Evolutionary conservation across 2,329 filamentous ascomycete genomes (phyloP).

Genomic region (Monascus ruber): DNA sequence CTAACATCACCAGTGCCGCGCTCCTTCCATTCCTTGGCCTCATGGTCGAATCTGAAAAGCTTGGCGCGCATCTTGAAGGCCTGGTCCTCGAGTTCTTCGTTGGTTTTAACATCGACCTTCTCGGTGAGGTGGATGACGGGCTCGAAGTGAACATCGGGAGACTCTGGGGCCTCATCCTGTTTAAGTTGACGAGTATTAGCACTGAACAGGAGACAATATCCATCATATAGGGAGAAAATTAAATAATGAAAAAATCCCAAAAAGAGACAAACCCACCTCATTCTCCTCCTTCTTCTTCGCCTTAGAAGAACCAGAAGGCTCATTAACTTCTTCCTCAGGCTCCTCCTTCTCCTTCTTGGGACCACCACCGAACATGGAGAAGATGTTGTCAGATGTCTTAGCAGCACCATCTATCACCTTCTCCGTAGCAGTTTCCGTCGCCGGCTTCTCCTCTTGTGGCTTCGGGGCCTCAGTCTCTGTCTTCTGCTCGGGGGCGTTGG

Average conservation of each 20-base stretch:
- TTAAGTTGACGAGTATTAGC: background rate
- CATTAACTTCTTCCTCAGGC: conserved; percentile 62
- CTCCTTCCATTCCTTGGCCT: conserved; percentile 96
- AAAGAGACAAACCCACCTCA: conserved; percentile 19
- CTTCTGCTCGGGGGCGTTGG: conserved; percentile 20
- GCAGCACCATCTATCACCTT: conserved; percentile 21
- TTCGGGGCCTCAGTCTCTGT: conserved; percentile 10
- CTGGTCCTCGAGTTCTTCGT: conserved; percentile 96
- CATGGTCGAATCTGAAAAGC: conserved; percentile 95
- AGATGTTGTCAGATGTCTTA: conserved; percentile 51
- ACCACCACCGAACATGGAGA: conserved; percentile 98
- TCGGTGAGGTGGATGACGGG: conserved; percentile 92
- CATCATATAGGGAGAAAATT: background rate
- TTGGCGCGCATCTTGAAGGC: conserved; percentile 99
- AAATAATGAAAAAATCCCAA: conserved; percentile 3
- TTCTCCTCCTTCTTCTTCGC: conserved; percentile 54
- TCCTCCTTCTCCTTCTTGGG: conserved; percentile 91
- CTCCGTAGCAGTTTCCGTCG: conserved; percentile 21
- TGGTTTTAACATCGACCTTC: conserved; percentile 94
- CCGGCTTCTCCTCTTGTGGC: conserved; percentile 16
- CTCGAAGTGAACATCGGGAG: conserved; percentile 92
- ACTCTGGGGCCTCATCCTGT: conserved; percentile 67
- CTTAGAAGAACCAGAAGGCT: conserved; percentile 82
- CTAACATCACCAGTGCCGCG: conserved; percentile 92
- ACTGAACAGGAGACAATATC: background rate